Evolutionary conservation across 257 asterid species (phyloP).

Genomic region (Misopates orontium): DNA sequence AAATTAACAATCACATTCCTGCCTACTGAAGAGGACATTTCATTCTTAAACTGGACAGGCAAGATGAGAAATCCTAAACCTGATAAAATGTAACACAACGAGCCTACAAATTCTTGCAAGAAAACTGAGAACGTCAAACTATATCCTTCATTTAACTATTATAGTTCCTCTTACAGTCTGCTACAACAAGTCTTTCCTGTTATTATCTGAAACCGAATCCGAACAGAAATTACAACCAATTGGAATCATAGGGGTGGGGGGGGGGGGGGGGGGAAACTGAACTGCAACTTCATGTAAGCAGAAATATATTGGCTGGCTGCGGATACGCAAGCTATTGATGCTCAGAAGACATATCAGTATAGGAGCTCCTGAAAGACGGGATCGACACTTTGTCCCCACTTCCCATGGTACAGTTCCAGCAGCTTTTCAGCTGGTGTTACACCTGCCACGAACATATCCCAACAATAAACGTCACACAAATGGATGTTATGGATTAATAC

Average conservation of each 20-base stretch:
- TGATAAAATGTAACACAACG: too few species aligned
- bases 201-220: neutral
- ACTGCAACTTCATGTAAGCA: neutral
- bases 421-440: slow-evolving; percentile 95
- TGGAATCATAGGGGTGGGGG: neutral
- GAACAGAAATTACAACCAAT: neutral
- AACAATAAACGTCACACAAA: slow-evolving; percentile 6
- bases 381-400: slow-evolving; percentile 83
- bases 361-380: slow-evolving; percentile 90
- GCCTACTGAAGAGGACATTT: too few species aligned
- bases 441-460: slow-evolving; percentile 41
- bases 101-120: too few species aligned
- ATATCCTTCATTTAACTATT: too few species aligned
- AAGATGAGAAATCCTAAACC: too few species aligned
- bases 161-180: too few species aligned
- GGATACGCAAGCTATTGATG: slow-evolving; percentile 7
- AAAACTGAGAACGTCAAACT: too few species aligned
- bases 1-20: too few species aligned
- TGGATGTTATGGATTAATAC: too few species aligned
- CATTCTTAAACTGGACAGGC: too few species aligned
- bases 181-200: neutral
- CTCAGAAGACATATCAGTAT: slow-evolving; percentile 52
- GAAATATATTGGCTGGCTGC: slow-evolving; percentile 1
- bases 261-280: neutral
- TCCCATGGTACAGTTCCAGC: slow-evolving; percentile 81